A percentile compares a stretch with the other conserved stretches of the same genome.
Evolutionary conservation across 257 asterid species (phyloP).

Genomic region (Linaria vulgaris): DNA sequence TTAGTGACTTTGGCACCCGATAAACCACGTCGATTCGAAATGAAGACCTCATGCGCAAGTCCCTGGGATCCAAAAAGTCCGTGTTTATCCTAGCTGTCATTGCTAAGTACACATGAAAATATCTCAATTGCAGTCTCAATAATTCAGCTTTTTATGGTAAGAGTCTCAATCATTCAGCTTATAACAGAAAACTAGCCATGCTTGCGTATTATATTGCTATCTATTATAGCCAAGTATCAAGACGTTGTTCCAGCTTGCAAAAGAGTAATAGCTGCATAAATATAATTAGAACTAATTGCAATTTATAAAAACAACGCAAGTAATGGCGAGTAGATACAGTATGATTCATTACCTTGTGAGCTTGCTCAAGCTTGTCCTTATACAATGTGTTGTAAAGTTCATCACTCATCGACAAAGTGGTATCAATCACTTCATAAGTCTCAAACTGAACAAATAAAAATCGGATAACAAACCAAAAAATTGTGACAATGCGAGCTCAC

Average conservation of each 20-base stretch:
- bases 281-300: too few relatives aligned
- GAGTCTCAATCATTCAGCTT: not conserved
- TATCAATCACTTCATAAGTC: constrained; percentile 67
- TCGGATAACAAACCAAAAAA: constrained; percentile 4
- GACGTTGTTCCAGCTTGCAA: not conserved
- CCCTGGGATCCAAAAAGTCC: constrained; percentile 53
- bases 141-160: too few relatives aligned
- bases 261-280: not conserved
- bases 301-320: too few relatives aligned
- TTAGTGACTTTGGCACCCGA: constrained; percentile 92
- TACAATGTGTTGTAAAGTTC: constrained; percentile 74
- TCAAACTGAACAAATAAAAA: constrained; percentile 61
- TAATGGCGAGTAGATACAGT: too few relatives aligned
- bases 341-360: constrained; percentile 79
- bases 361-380: constrained; percentile 66
- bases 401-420: constrained; percentile 62
- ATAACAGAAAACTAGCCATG: constrained; percentile 8
- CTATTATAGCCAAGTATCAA: not conserved
- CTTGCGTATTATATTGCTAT: not conserved
- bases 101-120: constrained; percentile 16
- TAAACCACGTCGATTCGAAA: constrained; percentile 75
- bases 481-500: constrained; percentile 15
- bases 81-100: constrained; percentile 3
- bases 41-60: constrained; percentile 71
- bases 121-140: not conserved